Conservation (phyloP, 441 rosid genomes). For the Populus hybrid region DNA sequence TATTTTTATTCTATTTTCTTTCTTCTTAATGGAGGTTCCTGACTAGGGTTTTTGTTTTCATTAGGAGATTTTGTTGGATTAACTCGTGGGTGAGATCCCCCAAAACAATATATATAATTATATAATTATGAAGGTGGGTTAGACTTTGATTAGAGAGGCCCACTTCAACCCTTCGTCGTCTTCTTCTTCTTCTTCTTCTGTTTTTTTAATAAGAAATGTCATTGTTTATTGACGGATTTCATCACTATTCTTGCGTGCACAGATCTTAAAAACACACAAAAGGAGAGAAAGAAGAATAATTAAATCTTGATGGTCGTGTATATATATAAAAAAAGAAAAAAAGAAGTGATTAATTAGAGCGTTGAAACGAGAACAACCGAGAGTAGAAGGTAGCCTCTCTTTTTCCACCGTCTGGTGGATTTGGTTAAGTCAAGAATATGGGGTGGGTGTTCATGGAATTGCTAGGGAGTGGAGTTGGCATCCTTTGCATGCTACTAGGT, state of each 20-base stretch:
- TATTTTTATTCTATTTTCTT: not conserved
- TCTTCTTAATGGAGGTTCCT: constrained; percentile 6
- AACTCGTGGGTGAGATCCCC: not conserved
- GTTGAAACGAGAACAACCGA: constrained; percentile 26
- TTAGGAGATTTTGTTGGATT: not conserved
- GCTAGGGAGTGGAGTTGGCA: constrained; percentile 9
- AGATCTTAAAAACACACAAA: constrained; percentile 17
- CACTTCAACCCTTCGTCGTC: constrained; percentile 25
- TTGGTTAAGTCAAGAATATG: constrained; percentile 40
- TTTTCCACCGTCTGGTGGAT: constrained; percentile 20
- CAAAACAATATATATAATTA: not conserved
- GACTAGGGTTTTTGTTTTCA: constrained; percentile 17
- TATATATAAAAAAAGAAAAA: no score
- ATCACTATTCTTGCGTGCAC: not conserved
- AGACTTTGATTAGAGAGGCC: constrained; percentile 33
- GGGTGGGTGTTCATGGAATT: not conserved
- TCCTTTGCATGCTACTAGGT: not conserved
- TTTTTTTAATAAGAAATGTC: constrained; percentile 2
- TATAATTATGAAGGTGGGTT: not conserved
- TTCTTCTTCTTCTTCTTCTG: not conserved
- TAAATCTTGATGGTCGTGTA: not conserved
- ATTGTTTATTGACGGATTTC: constrained; percentile 13
- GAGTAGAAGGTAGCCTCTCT: not conserved
- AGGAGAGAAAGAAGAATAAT: not conserved
- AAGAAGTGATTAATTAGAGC: constrained; percentile 12